Evolutionary conservation across 441 rosid species (phyloP), one percentile per base, ranked within the genome.

Genomic region (Eugenia klotzschiana): DNA sequence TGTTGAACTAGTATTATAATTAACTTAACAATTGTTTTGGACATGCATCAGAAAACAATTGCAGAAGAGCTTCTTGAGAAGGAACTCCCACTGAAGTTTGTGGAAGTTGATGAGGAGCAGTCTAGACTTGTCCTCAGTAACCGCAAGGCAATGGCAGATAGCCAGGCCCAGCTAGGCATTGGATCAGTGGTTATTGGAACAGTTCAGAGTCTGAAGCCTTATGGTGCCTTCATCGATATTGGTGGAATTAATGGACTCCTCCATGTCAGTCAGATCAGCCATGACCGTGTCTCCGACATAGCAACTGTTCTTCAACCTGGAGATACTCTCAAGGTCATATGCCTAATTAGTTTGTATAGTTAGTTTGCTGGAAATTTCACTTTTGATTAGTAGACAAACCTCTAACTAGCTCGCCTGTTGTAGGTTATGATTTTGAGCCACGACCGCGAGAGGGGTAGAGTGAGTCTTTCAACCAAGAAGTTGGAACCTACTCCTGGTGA

Each of bases 251-350:
- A 93, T 26, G 98, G 98, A 84, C 98, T 97, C 88, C 99, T 97
- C 83, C 98, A 95, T 77, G 98, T 97, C 84, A 97, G 98, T 86
- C 98, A 95, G 91, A 95, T 97, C 81, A 95, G 98, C 89, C 98
- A 97, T 81, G 98, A 97, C 82, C 99, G 96, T 52, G 97, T 97
- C 54, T 89, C 96, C 22, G 98, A 95, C 88, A 93, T 97, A 74
- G 93, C 98, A 49, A 97, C 98, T 3, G 98, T 97, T 89, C 98
- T 97, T 89, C 99, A 97, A 86, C 98, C 99, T n/a, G 99, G 98
- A 79, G 99, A 95, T 89, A 89, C 91, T 79, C 92, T 95, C 46
- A 97, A 97, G 98, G 98, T 69, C 37, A 69, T 69, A 69, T 69
- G 77, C 46, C 46, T 37, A 33, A 37, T 18, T 20, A 33, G 46